These are phyloP conservation scores for Penicillium sp. DNA, from an alignment of 2,329 filamentous ascomycete genomes.

Conservation along the genomic window DNA sequence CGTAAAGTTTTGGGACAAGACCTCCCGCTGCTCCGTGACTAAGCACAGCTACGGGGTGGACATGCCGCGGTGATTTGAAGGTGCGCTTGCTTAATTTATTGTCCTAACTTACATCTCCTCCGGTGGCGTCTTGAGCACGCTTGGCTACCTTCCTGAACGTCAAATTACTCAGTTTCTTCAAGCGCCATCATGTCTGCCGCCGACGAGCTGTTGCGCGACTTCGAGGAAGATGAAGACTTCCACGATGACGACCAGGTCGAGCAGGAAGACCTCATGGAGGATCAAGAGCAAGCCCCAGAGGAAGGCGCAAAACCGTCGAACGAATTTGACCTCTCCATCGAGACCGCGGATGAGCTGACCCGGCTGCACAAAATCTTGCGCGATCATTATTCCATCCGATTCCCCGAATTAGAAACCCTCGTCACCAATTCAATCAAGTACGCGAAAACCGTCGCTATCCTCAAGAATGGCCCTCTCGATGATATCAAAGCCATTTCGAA, in stretches of 20 bases:
- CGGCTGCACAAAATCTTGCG: constrained; percentile 95
- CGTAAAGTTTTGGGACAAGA: constrained; percentile 8
- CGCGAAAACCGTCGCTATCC: constrained; percentile 88
- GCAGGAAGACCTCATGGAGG: constrained; percentile 64
- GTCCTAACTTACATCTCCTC: background rate
- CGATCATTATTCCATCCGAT: constrained; percentile 91
- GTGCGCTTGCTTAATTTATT: too few relatives aligned
- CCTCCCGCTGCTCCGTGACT: constrained; percentile 14
- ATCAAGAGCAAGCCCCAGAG: constrained; percentile 58
- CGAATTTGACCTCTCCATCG: constrained; percentile 84
- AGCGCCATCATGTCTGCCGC: constrained; percentile 75
- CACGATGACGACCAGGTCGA: constrained; percentile 57
- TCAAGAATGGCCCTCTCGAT: constrained; percentile 89
- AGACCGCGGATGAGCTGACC: constrained; percentile 89
- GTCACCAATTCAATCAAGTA: constrained; percentile 93
- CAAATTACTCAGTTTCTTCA: too few relatives aligned
- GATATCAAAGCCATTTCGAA: constrained; percentile 79
- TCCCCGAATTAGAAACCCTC: constrained; percentile 87
- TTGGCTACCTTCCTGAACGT: background rate
- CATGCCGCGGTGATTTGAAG: too few relatives aligned
- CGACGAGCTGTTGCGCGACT: constrained; percentile 89
- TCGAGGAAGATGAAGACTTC: constrained; percentile 59
- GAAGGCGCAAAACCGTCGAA: constrained; percentile 70
- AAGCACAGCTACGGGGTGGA: constrained; percentile 21
- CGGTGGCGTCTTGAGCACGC: constrained; percentile 8